Conservation (phyloP, 2,329 filamentous ascomycete species). For the Coniochaeta prunicola region DNA sequence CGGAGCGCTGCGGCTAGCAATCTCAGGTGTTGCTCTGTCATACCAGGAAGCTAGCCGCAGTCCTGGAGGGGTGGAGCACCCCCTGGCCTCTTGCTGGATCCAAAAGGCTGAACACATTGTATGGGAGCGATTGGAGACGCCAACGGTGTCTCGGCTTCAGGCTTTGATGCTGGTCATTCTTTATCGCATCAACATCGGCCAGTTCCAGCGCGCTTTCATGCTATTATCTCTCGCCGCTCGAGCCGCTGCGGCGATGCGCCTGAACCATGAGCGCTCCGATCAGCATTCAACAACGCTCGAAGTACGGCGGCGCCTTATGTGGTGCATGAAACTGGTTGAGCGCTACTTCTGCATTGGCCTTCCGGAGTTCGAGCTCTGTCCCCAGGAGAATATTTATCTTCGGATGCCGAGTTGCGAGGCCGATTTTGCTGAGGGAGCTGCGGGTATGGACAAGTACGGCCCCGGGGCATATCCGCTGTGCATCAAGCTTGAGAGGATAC, state of each 20-base stretch:
- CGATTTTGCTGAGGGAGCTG: slow-evolving; percentile 14
- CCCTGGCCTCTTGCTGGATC: slow-evolving; percentile 19
- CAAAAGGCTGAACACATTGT: slow-evolving; percentile 22
- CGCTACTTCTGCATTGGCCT: slow-evolving; percentile 32
- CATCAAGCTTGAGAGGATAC: slow-evolving; percentile 10
- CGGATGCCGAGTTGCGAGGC: slow-evolving; percentile 26
- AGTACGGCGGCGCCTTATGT: slow-evolving; percentile 29
- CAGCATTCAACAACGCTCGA: slow-evolving; percentile 26
- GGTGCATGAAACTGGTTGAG: slow-evolving; percentile 32
- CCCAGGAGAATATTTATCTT: slow-evolving; percentile 29
- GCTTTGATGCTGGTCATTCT: slow-evolving; percentile 22
- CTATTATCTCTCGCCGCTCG: slow-evolving; percentile 25
- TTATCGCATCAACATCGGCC: slow-evolving; percentile 23
- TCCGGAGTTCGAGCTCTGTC: slow-evolving; percentile 31
- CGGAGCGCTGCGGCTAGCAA: slow-evolving; percentile 21
- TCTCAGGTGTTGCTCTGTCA: slow-evolving; percentile 24
- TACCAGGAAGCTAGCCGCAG: slow-evolving; percentile 14
- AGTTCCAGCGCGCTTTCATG: slow-evolving; percentile 27
- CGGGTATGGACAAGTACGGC: slow-evolving; percentile 6
- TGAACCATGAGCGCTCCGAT: slow-evolving; percentile 30
- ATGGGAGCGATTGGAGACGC: slow-evolving; percentile 22
- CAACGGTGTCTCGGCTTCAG: slow-evolving; percentile 24
- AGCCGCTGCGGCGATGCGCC: slow-evolving; percentile 27
- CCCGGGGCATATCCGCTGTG: slow-evolving; percentile 11
- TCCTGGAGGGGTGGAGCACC: slow-evolving; percentile 5